Evolutionary conservation across 441 rosid species (phyloP), one percentile per base, ranked within the genome.

Genomic region (Erodium trifolium): DNA sequence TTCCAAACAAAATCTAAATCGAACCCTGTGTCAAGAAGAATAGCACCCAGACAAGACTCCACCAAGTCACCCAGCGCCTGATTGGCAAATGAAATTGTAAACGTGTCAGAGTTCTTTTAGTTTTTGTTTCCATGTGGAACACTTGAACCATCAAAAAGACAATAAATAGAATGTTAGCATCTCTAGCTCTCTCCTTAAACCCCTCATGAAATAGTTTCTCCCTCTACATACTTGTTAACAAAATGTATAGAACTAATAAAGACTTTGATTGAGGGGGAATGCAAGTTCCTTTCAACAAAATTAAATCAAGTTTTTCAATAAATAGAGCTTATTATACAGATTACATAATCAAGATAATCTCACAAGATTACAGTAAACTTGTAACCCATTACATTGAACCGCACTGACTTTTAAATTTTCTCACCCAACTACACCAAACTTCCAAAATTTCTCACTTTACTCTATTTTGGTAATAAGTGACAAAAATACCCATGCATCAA

Each of bases 11-110:
- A 76, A 71, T 82, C 77, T 81, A 94, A 82, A 83, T 92, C 67
- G 60, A 91, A 81, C 71, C 99, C 99, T 5, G 90, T 71, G 81
- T 91, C 99, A 8, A 94, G 90, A 65, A 90, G 85, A 71, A 87
- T 80, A 69, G 97, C 97, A 69, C 97, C 99, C 68, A 88, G 37
- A 67, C 77, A 85, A 75, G 97, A 90, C 83, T 94, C 99, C 34
- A 94, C 84, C 86, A 94, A 80, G 80, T 94, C 99, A 68, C 99
- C 94, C 45, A 94, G 97, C 55, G 82, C 97, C 98, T 92, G 87
- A 75, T 72, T 65, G 71, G 68, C 29, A 71, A 65, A 55, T 14
- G 53, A 74, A 45, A 67, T 39, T 45, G 51, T 13, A 59, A 10
- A 62, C 64, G 66, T 14, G 70, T 70, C 59, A 73, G 53, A 62